Evolutionary conservation across 768 basidiomycete species (phyloP), one percentile per base, ranked within the genome.

Genomic region (Coprinopsis cinerea): DNA sequence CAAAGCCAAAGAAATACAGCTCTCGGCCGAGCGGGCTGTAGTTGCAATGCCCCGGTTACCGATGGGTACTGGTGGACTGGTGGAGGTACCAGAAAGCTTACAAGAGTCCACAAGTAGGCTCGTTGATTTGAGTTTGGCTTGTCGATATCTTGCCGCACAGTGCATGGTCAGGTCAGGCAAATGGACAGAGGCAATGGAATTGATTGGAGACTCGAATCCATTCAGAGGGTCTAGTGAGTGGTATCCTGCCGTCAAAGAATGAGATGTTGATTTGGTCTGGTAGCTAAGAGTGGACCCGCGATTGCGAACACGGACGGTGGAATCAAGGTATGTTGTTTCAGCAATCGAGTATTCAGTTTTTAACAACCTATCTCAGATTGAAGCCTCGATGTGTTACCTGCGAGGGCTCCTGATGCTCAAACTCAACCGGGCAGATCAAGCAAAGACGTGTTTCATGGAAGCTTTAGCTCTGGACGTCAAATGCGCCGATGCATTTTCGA

Each of bases 351-450:
- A 7, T 24, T 24, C 23, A 11, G 23, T 11, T 9, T 42, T 1
- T 42, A 27, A 28, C 36, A 3, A 24, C 18, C 10, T 4, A 17
- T 9, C 28, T 44, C 56, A 95, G 92, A 88, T 97, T 32, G 92
- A 98, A 70, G 92, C 96, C 2, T 96, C 95, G 2, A 94, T 97
- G 83, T 97, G 95, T 61, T 85, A 95, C 61, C 73, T 99, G 15
- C 82, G 96, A 48, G 96, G 94, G 11, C 69, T 96, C 20, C 75
- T 99, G 17, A 95, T 97, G 83, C 83, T 94, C 47, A 94, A 96
- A 61, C 75, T 97, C 14, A 93, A 92, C 58, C 85, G 92, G 10
- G 83, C 85, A 18, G 87, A 92, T 45, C 81, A 88, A 58, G 96
- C 96, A 1, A 98, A 98, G 63, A 76, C 88, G 44, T 92, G 90